Base-by-base conservation (phyloP, 2,329 filamentous ascomycete genomes). In the Botrytis elliptica region DNA sequence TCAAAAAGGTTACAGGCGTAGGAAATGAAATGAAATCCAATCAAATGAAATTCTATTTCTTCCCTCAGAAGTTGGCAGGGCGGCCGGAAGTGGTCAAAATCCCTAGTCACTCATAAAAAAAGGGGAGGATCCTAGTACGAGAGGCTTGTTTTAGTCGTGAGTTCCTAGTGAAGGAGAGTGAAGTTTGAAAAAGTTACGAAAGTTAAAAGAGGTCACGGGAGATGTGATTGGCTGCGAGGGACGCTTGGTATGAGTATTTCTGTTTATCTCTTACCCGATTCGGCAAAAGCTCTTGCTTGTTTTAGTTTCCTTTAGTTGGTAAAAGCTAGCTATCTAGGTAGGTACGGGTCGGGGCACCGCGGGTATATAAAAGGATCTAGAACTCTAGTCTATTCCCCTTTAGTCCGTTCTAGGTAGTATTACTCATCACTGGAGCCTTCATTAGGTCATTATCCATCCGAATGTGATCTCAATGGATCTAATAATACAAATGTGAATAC, bases 341-440 rank as follows among this genome's bases (percentile, higher is more conserved):
- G 36, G 36, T 29, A 55, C 46, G 33, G 46, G 46, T 55, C 36
- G 25, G 65, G 29, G 46, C 65, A 29, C 42, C 16, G 38, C 64
- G 64, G 65, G 25, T 55, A 18, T 38, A 46, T 5, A 1, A 16
- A 38, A 22, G 44, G 12, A 18, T n/a, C 7, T 1, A 20, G 1
- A 4, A 6, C 1, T 2, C 10, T 68, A 68, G n/a, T 6, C 0
- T 1, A 0, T 42, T 33, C 33, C 33, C 0, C 1, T 2, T 18
- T 68, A 68, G n/a, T 6, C 0, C 0, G 0, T 42, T 42, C 2
- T 33, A 3, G 5, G 66, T 25, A 69, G 14, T 14, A 67, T 22
- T n/a, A 3, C 12, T 22, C 25, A 40, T 9, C 22, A 40, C 4
- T 16, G 9, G 36, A 18, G 33, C 36, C 59, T n/a, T n/a, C 0